Base-by-base conservation (phyloP, 768 basidiomycete species). In the Leccinellum albellum region DNA sequence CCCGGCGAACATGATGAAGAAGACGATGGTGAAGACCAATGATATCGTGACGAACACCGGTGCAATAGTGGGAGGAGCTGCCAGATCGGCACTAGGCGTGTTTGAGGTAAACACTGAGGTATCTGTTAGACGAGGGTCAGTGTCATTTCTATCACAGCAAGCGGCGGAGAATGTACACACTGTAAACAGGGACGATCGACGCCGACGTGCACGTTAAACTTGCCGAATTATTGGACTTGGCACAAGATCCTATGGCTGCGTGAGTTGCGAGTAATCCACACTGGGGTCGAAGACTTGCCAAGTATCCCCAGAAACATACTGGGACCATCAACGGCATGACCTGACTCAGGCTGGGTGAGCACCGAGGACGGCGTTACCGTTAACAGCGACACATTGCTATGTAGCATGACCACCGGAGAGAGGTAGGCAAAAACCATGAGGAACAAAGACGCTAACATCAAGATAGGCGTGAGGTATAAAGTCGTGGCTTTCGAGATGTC, bases 401-500 rank as follows among this genome's bases (percentile, higher is more conserved):
- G 80, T 12, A 91, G 75, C 64, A 88, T 69, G 50, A 84, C 62
- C 5, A 74, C 75, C 0, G 90, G 90, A 1, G 90, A 81, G n/a
- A 89, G 73, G 59, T 82, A 88, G 5, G 84, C 79, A 60, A 92
- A 82, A 2, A 89, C 66, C 4, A 82, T 76, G 42, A 92, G 82
- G 32, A 91, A 62, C 50, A 87, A 73, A 10, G 88, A 81, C 5
- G 88, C 83, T 44, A 91, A 73, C 58, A 82, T 79, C 50, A 91
- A 73, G 6, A 88, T 23, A 24, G 88, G 87, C 2, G 88, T 79
- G 51, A 91, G 77, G 66, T 86, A 89, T 53, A 88, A 75, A 53
- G 81, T 84, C 61, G 83, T 75, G 54, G 81, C 80, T 77, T 85
- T 89, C 14, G 88, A 86, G 42, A 89, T 77, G 61, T 82, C 80